A percentile compares a stretch with the other conserved stretches of the same genome.
These are phyloP conservation scores for Ensete glaucum DNA, from an alignment of 176 grass and related monocot species.

Conservation along the genomic window DNA sequence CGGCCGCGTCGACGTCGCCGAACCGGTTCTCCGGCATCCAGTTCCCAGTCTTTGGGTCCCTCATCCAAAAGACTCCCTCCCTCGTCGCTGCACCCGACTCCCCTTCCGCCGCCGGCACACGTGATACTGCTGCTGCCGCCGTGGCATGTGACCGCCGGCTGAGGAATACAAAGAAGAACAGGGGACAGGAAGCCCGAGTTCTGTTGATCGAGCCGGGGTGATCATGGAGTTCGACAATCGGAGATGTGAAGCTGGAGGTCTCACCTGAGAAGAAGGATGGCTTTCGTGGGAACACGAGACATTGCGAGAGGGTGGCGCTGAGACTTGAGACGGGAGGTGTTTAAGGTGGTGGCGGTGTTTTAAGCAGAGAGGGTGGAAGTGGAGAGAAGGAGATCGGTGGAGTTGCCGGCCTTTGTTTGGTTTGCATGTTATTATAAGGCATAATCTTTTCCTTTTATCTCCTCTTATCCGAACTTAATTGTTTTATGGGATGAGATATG, in stretches of 20 bases:
- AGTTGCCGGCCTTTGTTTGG: not conserved
- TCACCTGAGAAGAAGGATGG: not conserved
- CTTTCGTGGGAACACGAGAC: not conserved
- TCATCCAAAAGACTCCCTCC: slow-evolving; percentile 53
- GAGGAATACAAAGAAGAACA: not conserved
- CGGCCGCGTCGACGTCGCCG: slow-evolving; percentile 25
- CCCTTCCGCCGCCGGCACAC: not conserved
- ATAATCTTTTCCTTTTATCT: not conserved
- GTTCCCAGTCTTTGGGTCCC: slow-evolving; percentile 51
- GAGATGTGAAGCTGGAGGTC: not conserved
- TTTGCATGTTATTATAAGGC: not conserved
- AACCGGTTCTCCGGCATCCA: slow-evolving; percentile 60
- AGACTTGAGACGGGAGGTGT: not conserved
- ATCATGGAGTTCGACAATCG: not conserved
- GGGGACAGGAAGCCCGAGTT: not conserved
- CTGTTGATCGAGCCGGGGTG: not conserved
- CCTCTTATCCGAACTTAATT: not conserved
- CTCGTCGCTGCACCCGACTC: not conserved
- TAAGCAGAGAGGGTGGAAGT: not conserved
- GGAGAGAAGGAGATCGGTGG: not conserved
- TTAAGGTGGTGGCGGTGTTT: not conserved
- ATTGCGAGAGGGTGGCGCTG: not conserved
- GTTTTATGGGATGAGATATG: not conserved
- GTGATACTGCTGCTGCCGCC: not conserved
- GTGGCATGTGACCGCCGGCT: slow-evolving; percentile 22